Base-by-base conservation (phyloP, 345 rosid species). In the Pseudoturritis turrita region DNA sequence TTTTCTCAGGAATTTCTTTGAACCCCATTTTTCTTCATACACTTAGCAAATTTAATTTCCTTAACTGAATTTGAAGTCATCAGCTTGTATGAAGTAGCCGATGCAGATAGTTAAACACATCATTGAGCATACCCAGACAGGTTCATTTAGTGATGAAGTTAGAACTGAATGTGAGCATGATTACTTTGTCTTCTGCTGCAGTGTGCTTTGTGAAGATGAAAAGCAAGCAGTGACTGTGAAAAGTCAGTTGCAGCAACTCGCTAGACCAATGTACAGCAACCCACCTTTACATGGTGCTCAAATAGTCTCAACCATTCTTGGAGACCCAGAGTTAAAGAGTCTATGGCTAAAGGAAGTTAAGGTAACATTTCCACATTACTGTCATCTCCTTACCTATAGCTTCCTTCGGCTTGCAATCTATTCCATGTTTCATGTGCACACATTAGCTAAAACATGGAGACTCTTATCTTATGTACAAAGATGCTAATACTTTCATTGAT, bases 251-350 rank as follows among this genome's bases (percentile, higher is more conserved):
- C 98, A 94, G 86, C 97, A 84, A 79, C 91, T 94, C 35, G 98
- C 95, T 37, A 86, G 98, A 75, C 97, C 97, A 63, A 89, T 91
- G 98, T 94, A 94, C 85, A 94, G 98, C 75, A 94, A 94, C 76
- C 98, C 97, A 33, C 98, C 97, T 63, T 79, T 88, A 58, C 95
- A 89, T 75, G 98, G 98, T 71, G 95, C 97, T 29, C 84, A 87
- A 13, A 56, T 89, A 2, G 98, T 94, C 58, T 85, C 97, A 31
- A 88, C 84, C 57, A 84, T 94, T 52, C 95, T 94, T 50, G 88
- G 88, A 44, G 86, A 88, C 76, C 82, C 91, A 13, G 88, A 82
- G 50, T 80, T 94, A 80, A 94, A 94, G 83, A 77, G 86, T 33
- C 73, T 89, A 45, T 94, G 97, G 98, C 91, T 91, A 10, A 82